Evolutionary conservation across 768 basidiomycete genomes (phyloP), one percentile per base, ranked within the genome.

Genomic region (Infundibulicybe gibba): DNA sequence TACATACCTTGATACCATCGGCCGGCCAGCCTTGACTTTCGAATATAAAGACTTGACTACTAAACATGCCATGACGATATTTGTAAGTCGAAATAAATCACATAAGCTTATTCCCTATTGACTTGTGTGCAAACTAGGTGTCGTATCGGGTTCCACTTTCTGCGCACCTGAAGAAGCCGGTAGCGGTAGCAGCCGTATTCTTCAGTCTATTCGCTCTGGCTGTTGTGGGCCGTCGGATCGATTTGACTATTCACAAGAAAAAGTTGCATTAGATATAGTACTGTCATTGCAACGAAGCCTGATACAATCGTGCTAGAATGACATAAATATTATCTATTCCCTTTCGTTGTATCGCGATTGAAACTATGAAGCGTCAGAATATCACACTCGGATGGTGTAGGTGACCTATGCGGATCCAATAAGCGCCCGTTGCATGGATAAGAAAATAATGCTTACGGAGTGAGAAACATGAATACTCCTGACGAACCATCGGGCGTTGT

Each of bases 1-100:
- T 50, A 90, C 90, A 4, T 98, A 95, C 68, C 82, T 99, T 21
- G 97, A 99, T 64, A 91, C 94, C 32, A 76, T 74, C 35, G 97
- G 97, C 25, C 85, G 94, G 20, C 94, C 94, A 8, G 75, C 77
- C 5, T 67, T 97, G 48, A 80, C 78, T 5, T 73, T 98, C 54
- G 64, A 72, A 45, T 95, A 93, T 68, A 69, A 78, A 44, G 67
- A 85, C 47, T 70, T 92, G 50, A 93, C 91, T 0, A 79, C 88
- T 59, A 83, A 77, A 54, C 94, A 98, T 61, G 77, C 78, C 12
- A 83, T 83, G 48, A 71, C 76, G 51, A 86, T 99, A 57, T 89
- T 89, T 61, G 94, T 97, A 59, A 58, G 93, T 76, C 13, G 13
- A 25, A 4, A 25, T 25, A 25, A 25, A 25, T 25, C 25, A 25